Percentiles rank a stretch among this genome's conserved stretches.
Conservation (phyloP, 2,329 filamentous ascomycete species). For the Leptographium wingfieldii region DNA sequence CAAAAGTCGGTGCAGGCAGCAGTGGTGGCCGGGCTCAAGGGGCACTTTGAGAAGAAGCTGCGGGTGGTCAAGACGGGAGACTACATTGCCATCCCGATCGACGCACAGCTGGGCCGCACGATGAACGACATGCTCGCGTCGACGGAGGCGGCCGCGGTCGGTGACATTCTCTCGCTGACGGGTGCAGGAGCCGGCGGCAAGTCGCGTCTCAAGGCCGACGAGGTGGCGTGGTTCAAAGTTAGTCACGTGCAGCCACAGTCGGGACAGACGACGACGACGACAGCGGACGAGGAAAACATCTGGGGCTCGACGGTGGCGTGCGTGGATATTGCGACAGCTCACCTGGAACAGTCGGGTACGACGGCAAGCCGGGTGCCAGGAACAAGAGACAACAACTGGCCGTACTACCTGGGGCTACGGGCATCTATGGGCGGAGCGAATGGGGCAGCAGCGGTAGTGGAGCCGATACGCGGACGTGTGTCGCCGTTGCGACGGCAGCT, state of each 20-base stretch:
- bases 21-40: constrained; percentile 74
- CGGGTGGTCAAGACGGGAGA: constrained; percentile 80
- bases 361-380: constrained; percentile 71
- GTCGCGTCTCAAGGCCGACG: constrained; percentile 29
- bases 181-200: constrained; percentile 15
- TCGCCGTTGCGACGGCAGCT: constrained; percentile 53
- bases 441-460: constrained; percentile 27
- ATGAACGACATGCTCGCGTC: constrained; percentile 57
- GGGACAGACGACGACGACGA: constrained; percentile 25
- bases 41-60: constrained; percentile 72
- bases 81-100: constrained; percentile 76
- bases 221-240: constrained; percentile 87
- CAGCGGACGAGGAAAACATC: constrained; percentile 48
- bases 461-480: constrained; percentile 34
- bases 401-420: constrained; percentile 75
- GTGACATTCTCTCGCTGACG: constrained; percentile 52
- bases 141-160: constrained; percentile 51
- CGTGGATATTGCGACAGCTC: constrained; percentile 75
- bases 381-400: constrained; percentile 67
- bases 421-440: constrained; percentile 30
- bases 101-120: constrained; percentile 70
- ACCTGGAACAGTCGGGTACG: constrained; percentile 84
- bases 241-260: constrained; percentile 51
- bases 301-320: constrained; percentile 73
- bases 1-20: constrained; percentile 77